These are phyloP conservation scores for Rhynchospora pubera DNA, from an alignment of 176 grass and related monocot species.

Conservation along the genomic window DNA sequence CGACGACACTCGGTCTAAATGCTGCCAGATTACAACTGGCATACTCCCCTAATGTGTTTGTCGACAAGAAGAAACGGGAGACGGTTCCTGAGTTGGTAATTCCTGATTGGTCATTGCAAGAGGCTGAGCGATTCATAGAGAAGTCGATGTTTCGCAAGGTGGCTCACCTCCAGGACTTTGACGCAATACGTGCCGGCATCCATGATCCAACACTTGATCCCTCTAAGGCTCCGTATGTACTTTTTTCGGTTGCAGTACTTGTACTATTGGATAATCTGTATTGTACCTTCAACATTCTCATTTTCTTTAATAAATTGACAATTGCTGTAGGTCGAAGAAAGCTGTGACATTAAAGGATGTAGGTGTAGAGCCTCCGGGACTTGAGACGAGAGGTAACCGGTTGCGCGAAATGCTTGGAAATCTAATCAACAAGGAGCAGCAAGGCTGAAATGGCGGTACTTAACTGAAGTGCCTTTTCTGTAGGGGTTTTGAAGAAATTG, in stretches of 20 bases:
- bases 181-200: slow-evolving; percentile 39
- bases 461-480: too few species aligned
- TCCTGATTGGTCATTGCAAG: slow-evolving; percentile 41
- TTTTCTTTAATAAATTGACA: neutral
- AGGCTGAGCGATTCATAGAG: slow-evolving; percentile 41
- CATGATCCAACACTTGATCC: slow-evolving; percentile 23
- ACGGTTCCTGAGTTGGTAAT: slow-evolving; percentile 56
- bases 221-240: neutral
- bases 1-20: slow-evolving; percentile 41
- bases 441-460: neutral
- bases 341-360: slow-evolving; percentile 69
- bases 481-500: neutral
- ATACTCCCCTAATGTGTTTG: slow-evolving; percentile 66
- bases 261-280: neutral
- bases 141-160: slow-evolving; percentile 66
- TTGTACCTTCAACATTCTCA: neutral
- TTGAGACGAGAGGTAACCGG: slow-evolving; percentile 4
- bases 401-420: slow-evolving; percentile 2
- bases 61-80: slow-evolving; percentile 85
- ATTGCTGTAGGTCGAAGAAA: slow-evolving; percentile 22
- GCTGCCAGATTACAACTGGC: slow-evolving; percentile 65
- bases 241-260: neutral
- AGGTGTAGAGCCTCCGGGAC: slow-evolving; percentile 49
- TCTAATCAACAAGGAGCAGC: neutral
- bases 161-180: slow-evolving; percentile 53